Evolutionary conservation across 345 rosid genomes (phyloP).

Genomic region (Acer campestre): DNA sequence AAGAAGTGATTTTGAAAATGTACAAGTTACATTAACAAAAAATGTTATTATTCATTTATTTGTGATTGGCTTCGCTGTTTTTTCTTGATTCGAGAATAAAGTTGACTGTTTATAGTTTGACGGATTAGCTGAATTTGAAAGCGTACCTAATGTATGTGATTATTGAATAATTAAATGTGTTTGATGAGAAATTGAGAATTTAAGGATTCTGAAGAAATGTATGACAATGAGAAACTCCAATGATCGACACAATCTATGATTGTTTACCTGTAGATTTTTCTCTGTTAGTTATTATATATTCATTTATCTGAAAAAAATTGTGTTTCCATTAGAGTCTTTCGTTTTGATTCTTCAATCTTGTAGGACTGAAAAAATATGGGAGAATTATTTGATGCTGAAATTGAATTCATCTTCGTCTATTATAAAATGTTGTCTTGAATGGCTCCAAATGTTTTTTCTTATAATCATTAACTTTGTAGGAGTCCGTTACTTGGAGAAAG

Average conservation of each 20-base stretch:
- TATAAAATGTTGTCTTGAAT: background rate
- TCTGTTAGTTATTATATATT: too few species aligned
- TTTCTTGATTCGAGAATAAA: background rate
- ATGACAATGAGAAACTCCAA: background rate
- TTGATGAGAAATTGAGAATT: too few species aligned
- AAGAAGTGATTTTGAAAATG: background rate
- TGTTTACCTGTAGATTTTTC: too few species aligned
- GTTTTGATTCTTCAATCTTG: background rate
- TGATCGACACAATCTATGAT: background rate
- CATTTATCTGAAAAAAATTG: too few species aligned
- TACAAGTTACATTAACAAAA: background rate
- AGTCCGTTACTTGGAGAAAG: conserved; percentile 98
- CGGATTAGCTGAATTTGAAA: background rate
- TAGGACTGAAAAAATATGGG: background rate
- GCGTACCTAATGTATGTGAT: background rate
- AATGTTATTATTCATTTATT: background rate
- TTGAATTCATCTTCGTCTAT: background rate
- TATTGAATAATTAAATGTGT: too few species aligned
- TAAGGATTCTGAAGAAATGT: background rate
- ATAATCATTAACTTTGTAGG: conserved; percentile 42
- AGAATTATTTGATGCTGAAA: background rate
- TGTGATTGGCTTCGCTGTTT: background rate
- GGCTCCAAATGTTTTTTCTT: background rate
- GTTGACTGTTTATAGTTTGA: background rate
- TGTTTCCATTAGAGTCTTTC: background rate